These are phyloP conservation scores for Leishmania aethiopica DNA, from an alignment of 208 protist genomes.

Conservation along the genomic window DNA sequence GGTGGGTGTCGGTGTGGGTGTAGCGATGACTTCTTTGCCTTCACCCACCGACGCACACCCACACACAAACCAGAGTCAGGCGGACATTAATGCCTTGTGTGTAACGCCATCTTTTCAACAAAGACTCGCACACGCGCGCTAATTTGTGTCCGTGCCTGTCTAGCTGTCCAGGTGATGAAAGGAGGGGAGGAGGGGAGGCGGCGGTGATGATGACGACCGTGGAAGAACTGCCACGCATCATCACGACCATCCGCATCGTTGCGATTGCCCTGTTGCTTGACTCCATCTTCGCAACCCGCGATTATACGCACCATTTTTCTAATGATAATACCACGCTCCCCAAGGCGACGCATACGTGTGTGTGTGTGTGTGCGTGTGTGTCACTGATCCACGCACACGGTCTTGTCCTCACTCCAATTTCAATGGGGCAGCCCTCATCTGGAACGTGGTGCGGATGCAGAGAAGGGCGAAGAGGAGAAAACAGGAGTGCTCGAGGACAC, in stretches of 20 bases:
- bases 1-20: not conserved
- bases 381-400: not conserved
- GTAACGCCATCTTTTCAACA: too few relatives aligned
- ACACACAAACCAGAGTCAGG: too few relatives aligned
- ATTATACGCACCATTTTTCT: not conserved
- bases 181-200: not conserved
- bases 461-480: not conserved
- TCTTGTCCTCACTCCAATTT: not conserved
- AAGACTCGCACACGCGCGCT: not conserved
- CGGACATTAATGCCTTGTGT: too few relatives aligned
- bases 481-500: not conserved
- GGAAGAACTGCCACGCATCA: not conserved
- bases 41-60: not conserved
- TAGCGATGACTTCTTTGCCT: not conserved
- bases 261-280: not conserved
- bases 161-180: not conserved
- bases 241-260: not conserved
- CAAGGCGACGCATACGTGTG: not conserved
- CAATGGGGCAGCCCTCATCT: not conserved
- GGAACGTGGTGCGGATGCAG: not conserved
- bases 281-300: not conserved
- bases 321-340: not conserved
- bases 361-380: not conserved
- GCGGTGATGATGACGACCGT: not conserved
- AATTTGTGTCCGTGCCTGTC: not conserved